Conservation (phyloP, 768 basidiomycete genomes). For the Tremella fuciformis region DNA sequence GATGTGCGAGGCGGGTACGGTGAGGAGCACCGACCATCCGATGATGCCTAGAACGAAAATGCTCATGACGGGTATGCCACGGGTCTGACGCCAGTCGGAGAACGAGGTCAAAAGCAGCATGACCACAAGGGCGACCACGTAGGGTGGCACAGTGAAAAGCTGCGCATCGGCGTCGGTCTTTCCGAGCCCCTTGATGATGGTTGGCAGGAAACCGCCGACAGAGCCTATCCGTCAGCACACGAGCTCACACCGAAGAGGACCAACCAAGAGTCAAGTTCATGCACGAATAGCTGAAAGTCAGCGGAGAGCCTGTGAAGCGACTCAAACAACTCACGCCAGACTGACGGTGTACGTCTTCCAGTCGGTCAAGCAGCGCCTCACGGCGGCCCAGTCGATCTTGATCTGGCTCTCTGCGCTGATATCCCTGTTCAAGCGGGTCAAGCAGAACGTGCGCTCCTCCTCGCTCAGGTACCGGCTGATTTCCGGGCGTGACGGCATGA, state of each 20-base stretch:
- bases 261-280: conserved; percentile 48
- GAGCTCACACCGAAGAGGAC: conserved; percentile 5
- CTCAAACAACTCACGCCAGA: conserved; percentile 25
- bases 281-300: conserved; percentile 31
- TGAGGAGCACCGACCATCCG: conserved; percentile 50
- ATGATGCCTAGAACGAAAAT: conserved; percentile 51
- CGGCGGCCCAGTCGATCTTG: conserved; percentile 52
- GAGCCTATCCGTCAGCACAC: conserved; percentile 3
- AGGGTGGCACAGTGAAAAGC: conserved; percentile 52
- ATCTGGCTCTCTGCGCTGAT: conserved; percentile 27
- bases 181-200: conserved; percentile 53
- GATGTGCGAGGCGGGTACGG: conserved; percentile 34
- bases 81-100: conserved; percentile 42
- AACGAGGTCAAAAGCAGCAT: conserved; percentile 44
- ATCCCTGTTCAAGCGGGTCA: conserved; percentile 50
- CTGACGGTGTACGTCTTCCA: conserved; percentile 52
- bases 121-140: conserved; percentile 53
- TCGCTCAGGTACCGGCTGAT: conserved; percentile 50
- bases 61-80: conserved; percentile 41
- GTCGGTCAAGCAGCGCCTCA: conserved; percentile 48
- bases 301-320: too few species aligned
- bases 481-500: conserved; percentile 53
- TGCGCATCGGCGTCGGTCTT: conserved; percentile 41
- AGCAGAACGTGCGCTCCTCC: conserved; percentile 50
- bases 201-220: conserved; percentile 51